These are phyloP conservation scores for Pseudogymnoascus sp. DNA, from an alignment of 2,329 filamentous ascomycete genomes.

Conservation along the genomic window DNA sequence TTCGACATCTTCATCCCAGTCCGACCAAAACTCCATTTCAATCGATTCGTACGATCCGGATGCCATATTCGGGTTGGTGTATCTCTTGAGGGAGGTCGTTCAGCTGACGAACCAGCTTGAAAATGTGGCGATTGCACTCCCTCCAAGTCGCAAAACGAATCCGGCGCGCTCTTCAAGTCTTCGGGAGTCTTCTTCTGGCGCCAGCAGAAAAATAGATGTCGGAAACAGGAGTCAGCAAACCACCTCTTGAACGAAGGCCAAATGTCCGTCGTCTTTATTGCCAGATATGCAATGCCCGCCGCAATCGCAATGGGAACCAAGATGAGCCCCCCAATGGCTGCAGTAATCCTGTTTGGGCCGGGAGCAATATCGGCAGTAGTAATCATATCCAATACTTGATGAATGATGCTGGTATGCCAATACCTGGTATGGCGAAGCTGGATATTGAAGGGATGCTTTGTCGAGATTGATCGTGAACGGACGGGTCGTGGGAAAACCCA, in stretches of 20 bases:
- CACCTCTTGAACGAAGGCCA: conserved; percentile 16
- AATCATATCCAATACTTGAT: conserved; percentile 27
- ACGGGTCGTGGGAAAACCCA: not conserved
- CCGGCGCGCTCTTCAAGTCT: conserved; percentile 29
- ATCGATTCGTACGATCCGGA: conserved; percentile 22
- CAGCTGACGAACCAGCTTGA: conserved; percentile 23
- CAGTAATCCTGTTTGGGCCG: conserved; percentile 29
- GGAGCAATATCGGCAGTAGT: conserved; percentile 13
- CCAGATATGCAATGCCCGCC: conserved; percentile 26
- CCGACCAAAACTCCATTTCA: conserved; percentile 26
- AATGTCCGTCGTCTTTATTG: conserved; percentile 23
- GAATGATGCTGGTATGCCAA: conserved; percentile 12
- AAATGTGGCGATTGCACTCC: conserved; percentile 26
- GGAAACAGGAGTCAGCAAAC: conserved; percentile 13
- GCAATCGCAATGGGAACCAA: conserved; percentile 38
- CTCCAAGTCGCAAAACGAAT: conserved; percentile 31
- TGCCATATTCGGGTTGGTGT: conserved; percentile 28
- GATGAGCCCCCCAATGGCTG: conserved; percentile 36
- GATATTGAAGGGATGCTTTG: not conserved
- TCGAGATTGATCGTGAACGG: not conserved
- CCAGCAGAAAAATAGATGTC: conserved; percentile 12
- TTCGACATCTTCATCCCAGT: conserved; percentile 1
- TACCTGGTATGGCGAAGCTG: conserved; percentile 1
- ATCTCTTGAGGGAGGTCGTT: conserved; percentile 12
- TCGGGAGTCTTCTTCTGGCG: conserved; percentile 21